These are phyloP conservation scores for Claviceps lovelessii DNA, from an alignment of 2,329 filamentous ascomycete species.

Conservation along the genomic window DNA sequence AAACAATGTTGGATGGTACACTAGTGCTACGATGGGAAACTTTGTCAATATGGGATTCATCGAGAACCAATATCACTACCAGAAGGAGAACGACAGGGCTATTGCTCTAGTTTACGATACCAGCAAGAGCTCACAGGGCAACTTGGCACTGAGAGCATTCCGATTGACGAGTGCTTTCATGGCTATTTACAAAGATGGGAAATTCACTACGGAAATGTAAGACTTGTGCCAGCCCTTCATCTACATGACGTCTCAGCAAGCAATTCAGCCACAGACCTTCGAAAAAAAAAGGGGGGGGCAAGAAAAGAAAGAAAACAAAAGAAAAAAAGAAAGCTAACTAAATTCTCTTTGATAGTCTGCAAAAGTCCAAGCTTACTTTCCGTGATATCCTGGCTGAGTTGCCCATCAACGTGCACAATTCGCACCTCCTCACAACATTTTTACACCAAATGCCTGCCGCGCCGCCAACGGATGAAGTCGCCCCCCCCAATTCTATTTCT, in stretches of 20 bases:
- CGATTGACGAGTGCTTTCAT: constrained; percentile 79
- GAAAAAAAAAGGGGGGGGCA: too few species aligned
- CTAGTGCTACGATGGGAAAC: constrained; percentile 96
- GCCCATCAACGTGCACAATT: constrained; percentile 86
- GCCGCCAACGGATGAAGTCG: constrained; percentile 47
- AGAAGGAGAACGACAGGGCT: constrained; percentile 83
- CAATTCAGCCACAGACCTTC: background rate
- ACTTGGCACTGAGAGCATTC: constrained; percentile 81
- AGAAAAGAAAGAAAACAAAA: too few species aligned
- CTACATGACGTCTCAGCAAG: background rate
- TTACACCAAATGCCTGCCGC: constrained; percentile 76
- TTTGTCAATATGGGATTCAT: constrained; percentile 90
- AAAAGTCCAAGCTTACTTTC: constrained; percentile 87
- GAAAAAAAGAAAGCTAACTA: background rate
- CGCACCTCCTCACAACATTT: constrained; percentile 87
- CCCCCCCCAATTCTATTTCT: constrained; percentile 64
- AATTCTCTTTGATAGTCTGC: constrained; percentile 44
- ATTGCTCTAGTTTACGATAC: constrained; percentile 90
- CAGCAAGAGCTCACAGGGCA: constrained; percentile 84
- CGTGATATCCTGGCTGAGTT: constrained; percentile 88
- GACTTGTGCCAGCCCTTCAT: constrained; percentile 13
- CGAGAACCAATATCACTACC: constrained; percentile 96
- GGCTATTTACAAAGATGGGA: constrained; percentile 85
- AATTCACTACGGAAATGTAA: constrained; percentile 93
- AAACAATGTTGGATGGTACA: constrained; percentile 97